phyloP scores from a whole-genome alignment of 2,329 filamentous ascomycete species.

The Fusarium sp. region DNA sequence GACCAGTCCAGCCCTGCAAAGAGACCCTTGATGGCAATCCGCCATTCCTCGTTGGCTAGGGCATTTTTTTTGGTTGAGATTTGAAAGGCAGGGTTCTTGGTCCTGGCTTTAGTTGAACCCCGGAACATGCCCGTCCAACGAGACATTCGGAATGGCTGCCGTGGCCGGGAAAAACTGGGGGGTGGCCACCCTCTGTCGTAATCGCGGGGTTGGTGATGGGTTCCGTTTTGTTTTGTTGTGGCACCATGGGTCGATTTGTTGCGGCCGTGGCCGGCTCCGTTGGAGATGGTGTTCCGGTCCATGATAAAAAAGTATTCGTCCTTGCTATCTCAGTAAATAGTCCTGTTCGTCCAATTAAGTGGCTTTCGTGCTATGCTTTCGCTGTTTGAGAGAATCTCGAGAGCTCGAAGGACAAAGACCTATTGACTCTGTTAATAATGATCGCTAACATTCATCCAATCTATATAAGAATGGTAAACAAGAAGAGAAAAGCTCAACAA shows the following conservation, averaged over 20 bases:
- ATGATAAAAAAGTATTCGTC: background rate
- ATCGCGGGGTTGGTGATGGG: conserved; percentile 29
- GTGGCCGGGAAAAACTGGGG: conserved; percentile 2
- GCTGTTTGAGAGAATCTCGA: background rate
- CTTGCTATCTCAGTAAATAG: background rate
- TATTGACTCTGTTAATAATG: background rate
- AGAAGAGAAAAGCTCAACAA: background rate
- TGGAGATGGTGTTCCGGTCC: background rate
- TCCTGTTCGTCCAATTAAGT: background rate
- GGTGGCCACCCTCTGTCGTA: conserved; percentile 15
- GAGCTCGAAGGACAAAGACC: background rate
- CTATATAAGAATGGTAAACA: background rate
- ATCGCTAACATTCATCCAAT: background rate
- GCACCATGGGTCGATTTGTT: conserved; percentile 1
- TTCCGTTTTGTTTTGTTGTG: conserved; percentile 11
- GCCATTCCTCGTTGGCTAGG: conserved; percentile 39
- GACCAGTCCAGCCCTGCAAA: conserved; percentile 14
- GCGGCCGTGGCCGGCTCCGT: background rate
- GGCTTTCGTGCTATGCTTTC: background rate
- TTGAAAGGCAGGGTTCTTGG: conserved; percentile 2
- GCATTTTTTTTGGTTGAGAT: conserved; percentile 28
- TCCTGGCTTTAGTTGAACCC: conserved; percentile 3
- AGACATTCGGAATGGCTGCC: conserved; percentile 16
- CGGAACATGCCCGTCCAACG: conserved; percentile 33
- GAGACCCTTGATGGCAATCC: conserved; percentile 38